Base-by-base conservation (phyloP, 257 asterid species). In the Linderniella brevidens region DNA sequence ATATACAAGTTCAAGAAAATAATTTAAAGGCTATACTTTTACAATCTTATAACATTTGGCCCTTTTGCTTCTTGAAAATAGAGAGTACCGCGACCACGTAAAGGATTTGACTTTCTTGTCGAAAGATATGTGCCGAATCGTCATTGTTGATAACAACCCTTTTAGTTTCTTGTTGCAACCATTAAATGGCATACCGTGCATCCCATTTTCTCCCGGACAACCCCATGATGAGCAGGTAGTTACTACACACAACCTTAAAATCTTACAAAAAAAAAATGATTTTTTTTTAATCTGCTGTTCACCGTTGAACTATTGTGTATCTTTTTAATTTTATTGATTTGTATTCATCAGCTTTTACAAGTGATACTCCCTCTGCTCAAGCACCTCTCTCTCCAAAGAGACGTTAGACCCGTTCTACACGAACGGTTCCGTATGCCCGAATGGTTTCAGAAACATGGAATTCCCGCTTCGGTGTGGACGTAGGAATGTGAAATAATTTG, bases 151-250 rank as follows among this genome's bases (percentile, higher is more conserved):
- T 70, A 87, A 87, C 60, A 83, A 87, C 60, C 97, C 97, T 3
- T 87, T 83, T 61, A 87, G 97, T 73, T 87, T 87, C 78, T 62
- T 87, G 59, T 66, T 83, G 73, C 97, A 87, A 70, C 97, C 97
- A 43, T 55, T 74, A 40, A 87, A 87, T 58, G 97, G 97, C 58
- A 80, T 83, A 57, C 97, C 97, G 4, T 87, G 97, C 69, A 70
- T 83, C 39, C 76, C 76, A 17, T 70, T 70, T 59, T 61, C 76
- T 58, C 72, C 76, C 8, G 72, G 69, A 37, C 93, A 87, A 55
- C 92, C 92, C 3, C 83, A 72, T 9, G 97, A 87, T 48, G 74
- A 68, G 19, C 93, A 87, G 93, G 97, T 87, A 60, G 17, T 48
- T 12, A 20, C 49, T 40, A 53, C 47, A 20, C 37, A 19, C 29